Percentiles rank a stretch among this genome's conserved stretches.
Conservation (phyloP, 768 basidiomycete genomes). For the Rhodotorula toruloides region DNA sequence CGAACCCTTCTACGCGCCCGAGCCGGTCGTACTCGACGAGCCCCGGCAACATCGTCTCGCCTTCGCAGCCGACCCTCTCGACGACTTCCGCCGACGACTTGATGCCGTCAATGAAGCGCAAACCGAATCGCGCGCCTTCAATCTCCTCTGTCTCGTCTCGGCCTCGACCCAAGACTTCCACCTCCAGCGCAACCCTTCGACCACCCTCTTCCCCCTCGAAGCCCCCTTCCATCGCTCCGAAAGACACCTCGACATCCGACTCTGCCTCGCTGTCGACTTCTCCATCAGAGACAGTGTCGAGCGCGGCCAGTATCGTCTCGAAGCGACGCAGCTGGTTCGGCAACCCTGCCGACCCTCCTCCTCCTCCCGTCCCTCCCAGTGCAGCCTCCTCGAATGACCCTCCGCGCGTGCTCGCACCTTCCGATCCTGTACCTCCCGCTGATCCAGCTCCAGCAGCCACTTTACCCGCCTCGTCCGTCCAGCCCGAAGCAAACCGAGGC, state of each 20-base stretch:
- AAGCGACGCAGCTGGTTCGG: conserved; percentile 2
- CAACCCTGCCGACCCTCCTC: neutral
- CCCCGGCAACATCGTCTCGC: neutral
- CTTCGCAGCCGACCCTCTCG: conserved; percentile 1
- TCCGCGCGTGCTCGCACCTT: no score
- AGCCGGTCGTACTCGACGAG: no score
- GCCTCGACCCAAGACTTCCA: no score
- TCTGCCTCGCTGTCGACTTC: neutral
- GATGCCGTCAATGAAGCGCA: conserved; percentile 8
- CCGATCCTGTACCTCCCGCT: no score
- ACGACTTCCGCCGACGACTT: conserved; percentile 9
- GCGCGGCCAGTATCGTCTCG: neutral
- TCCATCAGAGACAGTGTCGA: neutral
- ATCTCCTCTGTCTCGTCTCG: neutral
- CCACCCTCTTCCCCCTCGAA: neutral
- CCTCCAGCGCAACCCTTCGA: neutral
- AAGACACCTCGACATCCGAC: no score
- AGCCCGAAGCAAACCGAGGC: neutral
- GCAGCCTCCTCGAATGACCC: neutral
- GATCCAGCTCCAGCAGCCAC: neutral
- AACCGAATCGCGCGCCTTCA: neutral
- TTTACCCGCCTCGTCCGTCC: neutral
- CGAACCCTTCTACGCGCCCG: no score
- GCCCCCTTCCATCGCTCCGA: neutral
- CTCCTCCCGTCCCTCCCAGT: neutral